Base-by-base conservation (phyloP, 78 protist species). In the Planoprotostelium fungivorum region DNA sequence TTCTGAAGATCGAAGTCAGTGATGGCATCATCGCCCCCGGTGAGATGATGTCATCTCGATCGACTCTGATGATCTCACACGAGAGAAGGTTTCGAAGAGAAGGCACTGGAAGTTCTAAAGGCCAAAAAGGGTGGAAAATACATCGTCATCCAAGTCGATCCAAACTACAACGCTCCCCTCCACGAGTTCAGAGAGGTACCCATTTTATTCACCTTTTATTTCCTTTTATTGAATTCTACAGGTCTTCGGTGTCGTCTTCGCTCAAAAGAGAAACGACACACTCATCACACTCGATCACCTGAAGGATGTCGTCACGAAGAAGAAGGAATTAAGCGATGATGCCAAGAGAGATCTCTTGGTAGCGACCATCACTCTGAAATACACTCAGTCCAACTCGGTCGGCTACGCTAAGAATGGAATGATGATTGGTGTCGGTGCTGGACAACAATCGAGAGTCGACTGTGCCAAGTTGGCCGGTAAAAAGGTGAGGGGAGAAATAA, bases 351-450 rank as follows among this genome's bases (percentile, higher is more conserved):
- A 92, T 36, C 84, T 94, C 0, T 38, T 88, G 28, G 90, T 94
- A 38, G 96, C 94, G 9, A 90, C 89, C 92, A 84, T 88, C 84
- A 89, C 87, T 23, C 39, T 89, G 85, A 94, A 94, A 90, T 90
- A 91, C 83, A 91, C 90, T 51, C 90, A 94, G 84, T 91, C 93
- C 31, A 94, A 94, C 39, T 89, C 96, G 34, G 88, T 91, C 92
- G 96, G 90, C 37, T 83, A 88, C 1, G 89, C 87, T 1, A 83
- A 84, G 34, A 91, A 91, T 37, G 88, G 92, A 37, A 31, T 34
- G n/a, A 94, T 91, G 29, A 84, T 94, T 38, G 89, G 94, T 35
- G 88, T 94, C 88, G 96, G 96, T 83, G 91, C 96, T 16, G 96
- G 96, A 36, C 94, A 91, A 84, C 94, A 94, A 85, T 87, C 94